These are phyloP conservation scores for Miamiensis avidus DNA, from an alignment of 169 alveolate species.

Conservation along the genomic window DNA sequence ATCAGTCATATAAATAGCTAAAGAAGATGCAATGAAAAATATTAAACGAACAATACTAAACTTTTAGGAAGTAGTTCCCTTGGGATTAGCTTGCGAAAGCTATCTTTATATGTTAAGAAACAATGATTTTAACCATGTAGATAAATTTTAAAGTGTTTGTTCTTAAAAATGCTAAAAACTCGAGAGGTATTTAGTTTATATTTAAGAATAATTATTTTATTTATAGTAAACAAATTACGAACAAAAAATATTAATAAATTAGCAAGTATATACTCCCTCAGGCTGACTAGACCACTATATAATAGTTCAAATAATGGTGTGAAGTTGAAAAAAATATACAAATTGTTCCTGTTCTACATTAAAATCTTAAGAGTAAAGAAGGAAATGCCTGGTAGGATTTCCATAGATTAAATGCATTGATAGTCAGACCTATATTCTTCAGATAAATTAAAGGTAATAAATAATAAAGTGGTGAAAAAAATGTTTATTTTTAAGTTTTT, in stretches of 20 bases:
- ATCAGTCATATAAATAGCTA: background rate
- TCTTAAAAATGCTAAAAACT: background rate
- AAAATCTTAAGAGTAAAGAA: background rate
- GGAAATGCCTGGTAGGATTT: background rate
- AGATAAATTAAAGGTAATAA: background rate
- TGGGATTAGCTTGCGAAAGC: constrained; percentile 38
- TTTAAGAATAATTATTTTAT: constrained; percentile 2
- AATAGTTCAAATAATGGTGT: no score
- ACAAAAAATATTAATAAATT: constrained; percentile 10
- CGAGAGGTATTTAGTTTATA: background rate
- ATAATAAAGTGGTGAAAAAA: background rate
- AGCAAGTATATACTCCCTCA: background rate
- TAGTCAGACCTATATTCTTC: background rate
- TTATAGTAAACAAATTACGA: constrained; percentile 10
- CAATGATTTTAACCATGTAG: constrained; percentile 23
- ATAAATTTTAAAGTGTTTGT: constrained; percentile 3
- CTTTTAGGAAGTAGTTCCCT: constrained; percentile 35
- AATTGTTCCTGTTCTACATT: background rate
- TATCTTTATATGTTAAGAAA: constrained; percentile 7
- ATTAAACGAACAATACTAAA: background rate
- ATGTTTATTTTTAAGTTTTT: background rate
- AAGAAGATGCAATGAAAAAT: background rate
- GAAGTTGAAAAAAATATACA: background rate
- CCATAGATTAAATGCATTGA: background rate
- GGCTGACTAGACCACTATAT: background rate